Conservation (phyloP, 306 rosid species). For the Castanea crenata region DNA sequence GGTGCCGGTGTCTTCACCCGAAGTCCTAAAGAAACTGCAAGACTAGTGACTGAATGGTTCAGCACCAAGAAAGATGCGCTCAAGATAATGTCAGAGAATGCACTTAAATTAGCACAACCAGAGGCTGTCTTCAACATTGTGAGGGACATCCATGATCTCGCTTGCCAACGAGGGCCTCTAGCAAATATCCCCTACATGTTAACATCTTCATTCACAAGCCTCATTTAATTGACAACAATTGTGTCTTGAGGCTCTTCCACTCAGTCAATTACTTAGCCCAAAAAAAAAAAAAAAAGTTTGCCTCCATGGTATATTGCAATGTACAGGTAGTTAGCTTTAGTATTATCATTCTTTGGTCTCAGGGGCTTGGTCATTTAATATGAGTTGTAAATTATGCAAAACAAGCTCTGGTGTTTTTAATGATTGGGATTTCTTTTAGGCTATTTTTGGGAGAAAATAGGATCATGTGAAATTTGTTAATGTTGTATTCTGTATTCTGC, state of each 20-base stretch:
- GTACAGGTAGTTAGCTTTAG: slow-evolving; percentile 50
- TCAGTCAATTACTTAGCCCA: too few relatives aligned
- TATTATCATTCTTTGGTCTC: slow-evolving; percentile 47
- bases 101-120: slow-evolving; percentile 86
- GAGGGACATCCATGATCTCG: slow-evolving; percentile 81
- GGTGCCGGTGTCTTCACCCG: slow-evolving; percentile 98
- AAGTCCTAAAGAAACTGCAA: slow-evolving; percentile 82
- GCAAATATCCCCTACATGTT: slow-evolving; percentile 62
- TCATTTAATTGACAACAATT: slow-evolving; percentile 38
- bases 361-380: slow-evolving; percentile 23
- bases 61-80: slow-evolving; percentile 69
- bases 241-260: not conserved
- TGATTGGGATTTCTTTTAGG: slow-evolving; percentile 19
- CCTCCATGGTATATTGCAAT: slow-evolving; percentile 34
- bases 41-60: slow-evolving; percentile 84
- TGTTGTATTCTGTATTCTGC: slow-evolving; percentile 20
- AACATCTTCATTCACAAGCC: slow-evolving; percentile 77
- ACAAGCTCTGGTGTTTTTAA: slow-evolving; percentile 28
- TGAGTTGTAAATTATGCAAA: slow-evolving; percentile 27
- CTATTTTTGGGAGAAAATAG: slow-evolving; percentile 11
- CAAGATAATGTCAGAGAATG: slow-evolving; percentile 68
- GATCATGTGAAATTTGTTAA: slow-evolving; percentile 10
- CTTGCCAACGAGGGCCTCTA: slow-evolving; percentile 66
- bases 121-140: slow-evolving; percentile 95
- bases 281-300: not conserved